Evolutionary conservation across 2,329 filamentous ascomycete genomes (phyloP).

Genomic region (Paraphaeosphaeria minitans): DNA sequence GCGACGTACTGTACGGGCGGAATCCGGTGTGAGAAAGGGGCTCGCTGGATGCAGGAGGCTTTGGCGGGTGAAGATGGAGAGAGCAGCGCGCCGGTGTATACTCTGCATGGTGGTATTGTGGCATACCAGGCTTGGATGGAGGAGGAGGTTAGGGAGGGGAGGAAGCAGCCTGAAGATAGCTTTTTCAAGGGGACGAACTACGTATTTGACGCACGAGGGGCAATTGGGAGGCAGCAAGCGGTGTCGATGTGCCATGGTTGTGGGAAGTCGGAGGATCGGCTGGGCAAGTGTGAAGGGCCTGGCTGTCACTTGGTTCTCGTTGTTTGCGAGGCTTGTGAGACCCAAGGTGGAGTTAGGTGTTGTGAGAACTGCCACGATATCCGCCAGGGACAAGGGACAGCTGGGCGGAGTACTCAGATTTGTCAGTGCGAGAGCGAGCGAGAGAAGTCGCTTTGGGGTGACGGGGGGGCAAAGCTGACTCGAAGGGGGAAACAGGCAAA

Average conservation of each 20-base stretch:
- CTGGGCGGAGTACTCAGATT: constrained; percentile 15
- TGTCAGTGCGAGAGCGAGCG: constrained; percentile 27
- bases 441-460: constrained; percentile 26
- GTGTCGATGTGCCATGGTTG: constrained; percentile 29
- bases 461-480: constrained; percentile 16
- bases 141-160: constrained; percentile 20
- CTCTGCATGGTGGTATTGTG: constrained; percentile 28
- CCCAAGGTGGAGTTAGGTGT: constrained; percentile 16
- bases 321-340: constrained; percentile 23
- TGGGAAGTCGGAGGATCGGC: constrained; percentile 15
- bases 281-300: constrained; percentile 22
- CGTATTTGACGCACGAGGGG: constrained; percentile 31
- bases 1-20: constrained; percentile 33
- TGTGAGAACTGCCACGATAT: constrained; percentile 23
- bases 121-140: constrained; percentile 32
- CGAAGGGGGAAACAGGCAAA: neutral
- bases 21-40: constrained; percentile 32
- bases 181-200: constrained; percentile 33
- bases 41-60: constrained; percentile 33
- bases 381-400: neutral
- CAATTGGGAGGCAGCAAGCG: constrained; percentile 17
- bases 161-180: constrained; percentile 23
- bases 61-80: constrained; percentile 9
- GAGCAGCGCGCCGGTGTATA: constrained; percentile 19
- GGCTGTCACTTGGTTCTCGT: constrained; percentile 31